A percentile compares a stretch with the other conserved stretches of the same genome.
phyloP scores from a whole-genome alignment of 208 protist species.

The Leishmania gerbilli region DNA sequence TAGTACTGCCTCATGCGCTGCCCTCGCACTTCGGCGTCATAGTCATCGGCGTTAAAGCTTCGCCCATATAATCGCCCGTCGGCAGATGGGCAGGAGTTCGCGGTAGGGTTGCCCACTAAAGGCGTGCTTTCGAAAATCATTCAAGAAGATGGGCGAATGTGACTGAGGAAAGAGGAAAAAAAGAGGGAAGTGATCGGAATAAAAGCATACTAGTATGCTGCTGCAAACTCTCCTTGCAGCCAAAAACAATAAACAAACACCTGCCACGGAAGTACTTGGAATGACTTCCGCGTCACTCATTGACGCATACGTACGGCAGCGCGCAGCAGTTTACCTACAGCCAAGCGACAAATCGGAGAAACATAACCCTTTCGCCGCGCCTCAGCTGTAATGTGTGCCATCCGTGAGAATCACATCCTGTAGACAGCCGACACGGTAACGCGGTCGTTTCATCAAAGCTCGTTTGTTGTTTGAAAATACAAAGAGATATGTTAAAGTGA shows the following conservation, averaged over 20 bases:
- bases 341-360: neutral
- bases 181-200: conserved; percentile 4
- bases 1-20: conserved; percentile 29
- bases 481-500: conserved; percentile 11
- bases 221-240: neutral
- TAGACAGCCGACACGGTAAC: neutral
- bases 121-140: conserved; percentile 33
- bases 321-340: neutral
- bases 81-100: conserved; percentile 12
- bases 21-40: neutral
- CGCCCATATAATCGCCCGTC: neutral
- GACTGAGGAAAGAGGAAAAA: conserved; percentile 6
- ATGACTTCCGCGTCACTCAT: neutral
- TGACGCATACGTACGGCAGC: neutral
- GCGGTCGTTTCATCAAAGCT: neutral
- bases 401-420: neutral
- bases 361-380: neutral
- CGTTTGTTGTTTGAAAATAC: conserved; percentile 8
- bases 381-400: neutral
- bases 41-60: neutral
- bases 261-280: neutral
- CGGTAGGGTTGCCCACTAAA: conserved; percentile 16
- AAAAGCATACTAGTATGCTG: neutral
- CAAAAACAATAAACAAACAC: neutral
- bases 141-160: conserved; percentile 1